Percentiles rank a stretch among this genome's conserved stretches.
Evolutionary conservation across 129 eudicot species (phyloP).

Genomic region (Chrysanthemum makinoi): DNA sequence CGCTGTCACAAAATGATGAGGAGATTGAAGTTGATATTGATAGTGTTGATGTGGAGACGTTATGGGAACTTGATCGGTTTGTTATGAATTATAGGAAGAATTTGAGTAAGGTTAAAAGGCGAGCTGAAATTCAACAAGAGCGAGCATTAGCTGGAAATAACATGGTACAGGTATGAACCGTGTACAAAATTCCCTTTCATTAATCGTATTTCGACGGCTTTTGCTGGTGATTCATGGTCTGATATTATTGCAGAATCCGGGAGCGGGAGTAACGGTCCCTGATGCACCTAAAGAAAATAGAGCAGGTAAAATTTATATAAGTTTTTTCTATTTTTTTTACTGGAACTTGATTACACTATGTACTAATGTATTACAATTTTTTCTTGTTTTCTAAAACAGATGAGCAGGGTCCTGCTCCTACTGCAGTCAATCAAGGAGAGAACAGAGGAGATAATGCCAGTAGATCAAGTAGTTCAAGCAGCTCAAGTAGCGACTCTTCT

Average conservation of each 20-base stretch:
- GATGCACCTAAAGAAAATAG: constrained; percentile 41
- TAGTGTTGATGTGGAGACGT: constrained; percentile 83
- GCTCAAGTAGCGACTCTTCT: constrained; percentile 1
- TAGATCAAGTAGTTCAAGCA: constrained; percentile 1
- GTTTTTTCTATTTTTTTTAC: neutral
- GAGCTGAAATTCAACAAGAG: constrained; percentile 70
- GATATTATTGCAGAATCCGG: constrained; percentile 51
- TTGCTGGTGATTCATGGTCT: constrained; percentile 14
- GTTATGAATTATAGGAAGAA: constrained; percentile 90
- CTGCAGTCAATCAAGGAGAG: neutral
- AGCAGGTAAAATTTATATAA: constrained; percentile 39
- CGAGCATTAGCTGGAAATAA: constrained; percentile 44
- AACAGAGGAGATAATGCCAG: neutral
- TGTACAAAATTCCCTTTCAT: neutral
- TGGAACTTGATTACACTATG: neutral
- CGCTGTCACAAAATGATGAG: constrained; percentile 69
- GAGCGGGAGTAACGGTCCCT: constrained; percentile 28
- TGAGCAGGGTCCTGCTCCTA: neutral
- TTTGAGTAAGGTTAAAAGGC: constrained; percentile 80
- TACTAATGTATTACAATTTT: neutral
- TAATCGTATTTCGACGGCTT: neutral
- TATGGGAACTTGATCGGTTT: constrained; percentile 98
- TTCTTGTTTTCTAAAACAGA: neutral
- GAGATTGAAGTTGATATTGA: constrained; percentile 97
- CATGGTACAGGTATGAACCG: constrained; percentile 32